Percentiles rank a stretch among this genome's conserved stretches.
Conservation (phyloP, 225 moss, liverwort and hornwort species). For the Pseudisothecium myosuroides region DNA sequence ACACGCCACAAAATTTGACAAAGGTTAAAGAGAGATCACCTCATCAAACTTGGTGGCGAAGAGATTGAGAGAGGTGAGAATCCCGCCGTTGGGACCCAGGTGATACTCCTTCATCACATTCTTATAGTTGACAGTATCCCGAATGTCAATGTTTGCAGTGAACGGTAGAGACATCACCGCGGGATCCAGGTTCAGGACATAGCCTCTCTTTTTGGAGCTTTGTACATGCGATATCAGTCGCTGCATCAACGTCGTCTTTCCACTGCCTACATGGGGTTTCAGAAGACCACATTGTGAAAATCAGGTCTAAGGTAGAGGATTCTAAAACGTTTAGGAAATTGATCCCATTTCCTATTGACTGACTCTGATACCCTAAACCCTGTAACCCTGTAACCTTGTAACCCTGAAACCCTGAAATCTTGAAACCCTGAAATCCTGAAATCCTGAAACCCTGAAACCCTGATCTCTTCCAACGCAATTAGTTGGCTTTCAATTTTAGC, state of each 20-base stretch:
- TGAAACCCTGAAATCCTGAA: no score
- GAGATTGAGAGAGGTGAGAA: constrained; percentile 89
- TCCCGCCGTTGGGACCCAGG: constrained; percentile 89
- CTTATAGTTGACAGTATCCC: constrained; percentile 95
- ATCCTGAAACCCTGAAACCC: no score
- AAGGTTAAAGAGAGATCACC: constrained; percentile 16
- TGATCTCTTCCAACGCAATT: background rate
- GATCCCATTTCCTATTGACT: background rate
- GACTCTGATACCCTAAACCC: no score
- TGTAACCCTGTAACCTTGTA: no score
- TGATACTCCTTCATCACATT: constrained; percentile 97
- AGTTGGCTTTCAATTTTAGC: background rate
- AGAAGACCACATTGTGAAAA: background rate
- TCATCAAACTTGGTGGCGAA: constrained; percentile 92
- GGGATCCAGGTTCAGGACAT: constrained; percentile 89
- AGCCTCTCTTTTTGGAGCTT: constrained; percentile 56
- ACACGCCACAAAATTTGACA: background rate
- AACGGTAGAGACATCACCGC: constrained; percentile 77
- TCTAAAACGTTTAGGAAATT: background rate
- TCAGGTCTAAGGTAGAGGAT: background rate
- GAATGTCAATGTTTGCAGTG: constrained; percentile 88
- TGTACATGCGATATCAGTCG: constrained; percentile 67
- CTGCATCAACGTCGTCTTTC: constrained; percentile 93
- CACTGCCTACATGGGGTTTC: constrained; percentile 39
- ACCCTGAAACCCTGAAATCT: no score